Base-by-base conservation (phyloP, 306 rosid genomes). In the Cicer yamashitae region DNA sequence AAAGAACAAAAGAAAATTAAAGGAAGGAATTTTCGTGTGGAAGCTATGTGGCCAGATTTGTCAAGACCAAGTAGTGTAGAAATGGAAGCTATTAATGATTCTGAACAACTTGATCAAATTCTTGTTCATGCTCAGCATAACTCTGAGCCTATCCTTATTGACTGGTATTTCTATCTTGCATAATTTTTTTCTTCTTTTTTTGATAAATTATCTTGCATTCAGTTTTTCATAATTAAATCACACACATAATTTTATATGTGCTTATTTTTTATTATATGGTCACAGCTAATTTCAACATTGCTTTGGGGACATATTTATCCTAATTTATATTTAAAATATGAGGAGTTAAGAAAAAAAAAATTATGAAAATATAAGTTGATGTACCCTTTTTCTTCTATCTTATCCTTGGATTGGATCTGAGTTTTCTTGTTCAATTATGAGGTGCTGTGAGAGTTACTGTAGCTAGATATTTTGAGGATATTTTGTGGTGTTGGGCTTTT, bases 41-140 rank as follows among this genome's bases (percentile, higher is more conserved):
- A 85, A 46, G 94, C 89, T 9, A 82, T 79, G 81, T 90, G 93
- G 93, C 77, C 93, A 1, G 88, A 94, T 76, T 64, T 83, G 25
- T 89, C 92, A 14, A 82, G 76, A 69, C 91, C 96, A 1, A 68
- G 83, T 47, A 10, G 13, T 7, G 30, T 87, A 2, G 97, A 82
- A 67, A 68, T 90, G 97, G 94, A 87, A 59, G 43, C 87, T 25
- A 87, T 94, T 25, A 65, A 83, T 20, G 93, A 90, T 77, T 67
- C 71, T 51, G 93, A 88, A 8, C 96, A 91, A 0, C 88, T 91
- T 0, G 98, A 94, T 82, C 97, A 60, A 71, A 88, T 94, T 83
- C 85, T 94, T 5, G 13, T 70, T 56, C 79, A 22, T 3, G 89
- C 97, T 40, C 87, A 76, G 4, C 81, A 88, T 5, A 79, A 78